Evolutionary conservation across 768 basidiomycete genomes (phyloP), one percentile per base, ranked within the genome.

Genomic region (Lentinula sp.): DNA sequence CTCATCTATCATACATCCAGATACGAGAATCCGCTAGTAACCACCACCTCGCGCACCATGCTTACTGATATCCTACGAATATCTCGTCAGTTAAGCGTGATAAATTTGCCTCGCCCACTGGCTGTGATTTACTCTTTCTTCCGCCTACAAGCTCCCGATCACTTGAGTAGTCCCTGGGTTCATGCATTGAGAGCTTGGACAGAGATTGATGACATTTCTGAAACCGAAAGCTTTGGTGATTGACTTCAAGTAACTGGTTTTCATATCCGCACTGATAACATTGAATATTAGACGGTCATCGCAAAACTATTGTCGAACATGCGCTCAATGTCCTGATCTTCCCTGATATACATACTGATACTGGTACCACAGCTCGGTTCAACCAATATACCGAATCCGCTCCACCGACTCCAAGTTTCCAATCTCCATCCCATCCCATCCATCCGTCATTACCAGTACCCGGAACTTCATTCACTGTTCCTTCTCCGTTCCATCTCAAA

Each of bases 21-120:
- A 66, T 92, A 92, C 67, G 89, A 92, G 74, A 92, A 92, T 66
- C 91, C 91, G 3, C 70, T 88, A 63, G 69, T 92, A 43, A 91
- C 89, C 37, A 88, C 89, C 39, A 88, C 84, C 5, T 88, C 89
- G 40, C 84, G 88, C 55, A 78, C 81, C 45, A 76, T 89, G 54
- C 89, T 93, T 62, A 78, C 84, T 55, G 88, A 91, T 66, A 86
- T 92, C 18, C 83, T 88, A 65, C 70, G 77, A 31, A 76, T 90
- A 51, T 82, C 86, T 7, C 80, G 79, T 23, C 82, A 83, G 39
- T 72, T 88, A 43, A 82, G 84, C 60, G 73, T 78, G 5, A 70
- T 92, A 34, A 84, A 91, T 68, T 75, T 89, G 21, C 88, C 91
- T n/a, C 76, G 80, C 60, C 89, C 89, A 6, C 70, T 81, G 40